Base-by-base conservation (phyloP, 352 stramenopile genomes). In the Stephanocyclus meneghinianus region DNA sequence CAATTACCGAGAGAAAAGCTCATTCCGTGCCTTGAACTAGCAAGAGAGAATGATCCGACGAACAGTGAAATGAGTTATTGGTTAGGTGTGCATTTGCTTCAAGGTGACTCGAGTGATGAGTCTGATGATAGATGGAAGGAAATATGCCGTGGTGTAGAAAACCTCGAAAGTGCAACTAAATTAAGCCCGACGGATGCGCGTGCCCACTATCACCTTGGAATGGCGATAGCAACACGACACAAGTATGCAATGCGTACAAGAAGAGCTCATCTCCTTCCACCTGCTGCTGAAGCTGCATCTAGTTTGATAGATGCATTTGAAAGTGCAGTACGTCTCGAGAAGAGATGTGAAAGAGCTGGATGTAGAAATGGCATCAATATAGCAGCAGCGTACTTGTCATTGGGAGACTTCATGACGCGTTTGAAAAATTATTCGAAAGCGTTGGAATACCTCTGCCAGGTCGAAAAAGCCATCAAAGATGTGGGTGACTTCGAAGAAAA, bases 201-300 rank as follows among this genome's bases (percentile, higher is more conserved):
- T n/a, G 70, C 76, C 6, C 71, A 76, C 69, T 84, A 71, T 32
- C 65, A 78, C 69, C 50, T 75, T 45, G 76, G 76, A 16, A 84
- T 84, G 76, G 57, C 64, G 35, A 83, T 84, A 18, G 57, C 59
- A 18, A 67, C 70, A 67, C 70, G 76, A 18, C 76, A 84, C 59
- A 84, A 84, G 53, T 84, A 84, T 79, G 76, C 76, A 8, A 84
- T 84, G 76, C 70, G 65, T 30, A 80, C 76, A 9, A 76, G 69
- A 40, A 61, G 65, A 57, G 63, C 71, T 60, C 76, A 79, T 55
- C 70, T 84, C 16, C 71, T 84, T 57, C 76, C 76, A 21, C 76
- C 63, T 70, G 53, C 76, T 51, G 57, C 61, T 26, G 76, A 80
- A 59, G 76, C 59, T 30, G 70, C 70, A 55, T 32, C 59, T 18